Percentiles rank a stretch among this genome's conserved stretches.
phyloP scores from a whole-genome alignment of 352 stramenopile species.

The Globisporangium alternatum region DNA sequence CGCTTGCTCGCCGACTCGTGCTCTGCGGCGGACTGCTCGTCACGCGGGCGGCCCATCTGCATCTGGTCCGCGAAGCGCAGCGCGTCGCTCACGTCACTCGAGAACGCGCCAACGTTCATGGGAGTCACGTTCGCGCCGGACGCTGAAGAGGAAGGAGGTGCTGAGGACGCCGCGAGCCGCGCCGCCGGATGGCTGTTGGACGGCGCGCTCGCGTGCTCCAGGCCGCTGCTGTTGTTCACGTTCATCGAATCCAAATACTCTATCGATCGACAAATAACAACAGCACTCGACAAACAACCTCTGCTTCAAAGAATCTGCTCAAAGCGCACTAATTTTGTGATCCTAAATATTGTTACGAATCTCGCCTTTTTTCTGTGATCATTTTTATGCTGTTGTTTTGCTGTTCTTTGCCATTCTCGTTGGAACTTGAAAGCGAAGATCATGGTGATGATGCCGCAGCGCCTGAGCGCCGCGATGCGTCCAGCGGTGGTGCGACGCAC shows the following conservation, averaged over 20 bases:
- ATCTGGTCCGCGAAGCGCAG: not conserved
- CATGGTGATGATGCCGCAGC: conserved; percentile 2
- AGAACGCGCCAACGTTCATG: not conserved
- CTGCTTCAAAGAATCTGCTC: too few relatives aligned
- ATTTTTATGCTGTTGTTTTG: too few relatives aligned
- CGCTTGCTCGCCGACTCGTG: conserved; percentile 9
- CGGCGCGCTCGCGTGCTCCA: conserved; percentile 10
- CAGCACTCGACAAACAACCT: too few relatives aligned
- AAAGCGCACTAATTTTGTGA: too few relatives aligned
- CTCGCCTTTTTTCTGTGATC: too few relatives aligned
- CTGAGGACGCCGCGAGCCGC: not conserved
- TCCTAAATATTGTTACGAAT: too few relatives aligned
- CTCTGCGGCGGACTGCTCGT: not conserved
- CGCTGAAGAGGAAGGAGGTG: not conserved
- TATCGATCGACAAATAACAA: too few relatives aligned
- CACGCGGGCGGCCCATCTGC: not conserved
- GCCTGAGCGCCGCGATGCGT: not conserved
- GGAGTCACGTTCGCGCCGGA: not conserved
- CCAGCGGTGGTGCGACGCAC: not conserved
- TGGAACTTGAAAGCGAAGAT: not conserved
- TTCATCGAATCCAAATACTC: not conserved
- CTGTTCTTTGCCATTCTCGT: not conserved
- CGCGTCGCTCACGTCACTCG: conserved; percentile 5
- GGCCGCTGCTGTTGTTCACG: conserved; percentile 23
- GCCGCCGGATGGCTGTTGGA: conserved; percentile 2